Conservation (phyloP, 2,329 filamentous ascomycete genomes). For the Lizonia empirigonia region DNA sequence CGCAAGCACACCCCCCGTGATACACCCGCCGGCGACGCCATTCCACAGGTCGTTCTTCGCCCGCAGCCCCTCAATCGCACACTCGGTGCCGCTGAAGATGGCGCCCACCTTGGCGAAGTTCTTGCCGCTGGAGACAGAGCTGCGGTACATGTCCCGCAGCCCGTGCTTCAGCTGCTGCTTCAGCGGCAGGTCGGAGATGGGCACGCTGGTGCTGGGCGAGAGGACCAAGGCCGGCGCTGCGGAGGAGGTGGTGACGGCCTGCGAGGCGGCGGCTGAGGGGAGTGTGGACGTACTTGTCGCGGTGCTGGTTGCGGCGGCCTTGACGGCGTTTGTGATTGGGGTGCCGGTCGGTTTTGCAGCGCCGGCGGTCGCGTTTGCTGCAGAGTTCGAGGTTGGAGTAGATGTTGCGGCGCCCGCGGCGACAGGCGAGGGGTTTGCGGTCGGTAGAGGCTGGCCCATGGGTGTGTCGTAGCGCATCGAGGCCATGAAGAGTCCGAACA, state of each 20-base stretch:
- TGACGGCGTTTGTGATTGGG: constrained; percentile 35
- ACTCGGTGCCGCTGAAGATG: constrained; percentile 91
- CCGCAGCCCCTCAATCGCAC: constrained; percentile 87
- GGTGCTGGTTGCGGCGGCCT: constrained; percentile 48
- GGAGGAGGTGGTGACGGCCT: constrained; percentile 59
- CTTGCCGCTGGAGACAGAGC: constrained; percentile 82
- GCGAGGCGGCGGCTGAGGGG: constrained; percentile 34
- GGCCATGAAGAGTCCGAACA: constrained; percentile 98
- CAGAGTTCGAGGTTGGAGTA: constrained; percentile 46
- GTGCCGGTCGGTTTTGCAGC: constrained; percentile 26
- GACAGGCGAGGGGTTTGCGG: constrained; percentile 32
- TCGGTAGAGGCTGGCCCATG: constrained; percentile 56
- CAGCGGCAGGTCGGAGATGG: constrained; percentile 71
- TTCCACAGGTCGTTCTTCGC: constrained; percentile 95
- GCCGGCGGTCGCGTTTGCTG: constrained; percentile 35
- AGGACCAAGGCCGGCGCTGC: constrained; percentile 45
- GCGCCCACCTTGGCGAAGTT: constrained; percentile 94
- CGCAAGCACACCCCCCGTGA: constrained; percentile 88
- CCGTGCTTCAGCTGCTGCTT: constrained; percentile 82
- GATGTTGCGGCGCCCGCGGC: constrained; percentile 36
- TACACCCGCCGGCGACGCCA: constrained; percentile 83
- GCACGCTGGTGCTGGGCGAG: constrained; percentile 48
- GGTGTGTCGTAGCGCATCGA: constrained; percentile 99
- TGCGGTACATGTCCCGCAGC: constrained; percentile 91
- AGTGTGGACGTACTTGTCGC: constrained; percentile 52